These are phyloP conservation scores for Lachancea kluyveri DNA, from an alignment of 805 yeast species.

Conservation along the genomic window DNA sequence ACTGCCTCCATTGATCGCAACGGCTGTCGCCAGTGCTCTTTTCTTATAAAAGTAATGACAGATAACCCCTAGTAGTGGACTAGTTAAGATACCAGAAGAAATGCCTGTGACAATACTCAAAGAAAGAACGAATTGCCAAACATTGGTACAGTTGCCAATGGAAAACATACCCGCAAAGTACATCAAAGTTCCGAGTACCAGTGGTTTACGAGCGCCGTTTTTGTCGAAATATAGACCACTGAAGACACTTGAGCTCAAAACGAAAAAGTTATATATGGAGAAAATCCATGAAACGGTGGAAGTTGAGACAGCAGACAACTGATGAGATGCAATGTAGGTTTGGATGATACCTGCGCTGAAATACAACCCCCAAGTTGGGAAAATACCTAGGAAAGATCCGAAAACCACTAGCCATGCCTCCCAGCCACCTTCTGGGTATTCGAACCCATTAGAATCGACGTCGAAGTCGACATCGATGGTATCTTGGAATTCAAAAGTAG, in stretches of 20 bases:
- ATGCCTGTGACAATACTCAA: conserved; percentile 50
- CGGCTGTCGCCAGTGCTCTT: conserved; percentile 55
- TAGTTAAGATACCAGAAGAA: conserved; percentile 45
- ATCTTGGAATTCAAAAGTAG: neutral
- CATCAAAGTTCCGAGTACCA: conserved; percentile 40
- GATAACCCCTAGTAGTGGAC: conserved; percentile 48
- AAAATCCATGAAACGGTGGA: conserved; percentile 67
- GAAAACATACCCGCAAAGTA: conserved; percentile 46
- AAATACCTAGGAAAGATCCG: conserved; percentile 47
- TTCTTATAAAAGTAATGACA: conserved; percentile 57
- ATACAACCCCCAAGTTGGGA: conserved; percentile 56
- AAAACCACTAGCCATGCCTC: conserved; percentile 31
- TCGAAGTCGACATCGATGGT: conserved; percentile 4
- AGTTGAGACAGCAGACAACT: conserved; percentile 38
- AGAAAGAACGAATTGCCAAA: conserved; percentile 55
- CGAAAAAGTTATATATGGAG: conserved; percentile 26
- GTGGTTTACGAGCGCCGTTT: conserved; percentile 45
- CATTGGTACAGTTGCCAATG: conserved; percentile 40
- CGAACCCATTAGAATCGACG: conserved; percentile 7
- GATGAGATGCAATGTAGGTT: conserved; percentile 51
- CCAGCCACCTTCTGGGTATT: conserved; percentile 38
- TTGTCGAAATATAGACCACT: conserved; percentile 50
- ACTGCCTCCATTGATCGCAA: conserved; percentile 62
- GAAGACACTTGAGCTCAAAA: conserved; percentile 30
- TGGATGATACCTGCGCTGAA: conserved; percentile 65